These are phyloP conservation scores for Solanum virginianum DNA, from an alignment of 257 asterid species.

Conservation along the genomic window DNA sequence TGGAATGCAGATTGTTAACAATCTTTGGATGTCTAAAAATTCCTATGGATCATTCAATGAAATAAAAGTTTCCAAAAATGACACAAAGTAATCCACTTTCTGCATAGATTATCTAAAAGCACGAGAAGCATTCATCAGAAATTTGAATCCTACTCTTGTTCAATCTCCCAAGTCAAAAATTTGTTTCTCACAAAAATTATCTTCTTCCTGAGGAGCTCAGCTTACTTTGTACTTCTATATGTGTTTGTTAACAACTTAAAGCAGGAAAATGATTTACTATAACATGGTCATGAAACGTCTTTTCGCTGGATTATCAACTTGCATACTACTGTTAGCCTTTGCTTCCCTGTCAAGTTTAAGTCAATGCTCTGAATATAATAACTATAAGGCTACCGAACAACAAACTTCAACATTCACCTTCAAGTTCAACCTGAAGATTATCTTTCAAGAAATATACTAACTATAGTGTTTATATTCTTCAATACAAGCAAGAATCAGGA, in stretches of 20 bases:
- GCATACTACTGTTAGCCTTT: not conserved
- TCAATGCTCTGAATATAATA: not conserved
- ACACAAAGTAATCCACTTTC: not conserved
- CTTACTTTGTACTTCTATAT: not conserved
- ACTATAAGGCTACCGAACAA: not conserved
- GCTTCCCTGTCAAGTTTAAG: not conserved
- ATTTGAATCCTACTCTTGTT: not conserved
- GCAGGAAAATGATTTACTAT: not conserved
- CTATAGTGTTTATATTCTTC: not conserved
- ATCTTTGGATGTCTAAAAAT: not conserved
- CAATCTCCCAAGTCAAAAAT: not conserved
- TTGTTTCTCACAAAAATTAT: not conserved
- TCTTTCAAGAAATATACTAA: not conserved
- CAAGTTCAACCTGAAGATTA: not conserved
- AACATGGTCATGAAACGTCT: not conserved
- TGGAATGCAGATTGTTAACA: not conserved
- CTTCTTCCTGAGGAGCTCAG: not conserved
- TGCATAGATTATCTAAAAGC: not conserved
- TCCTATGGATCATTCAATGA: not conserved
- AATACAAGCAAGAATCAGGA: not conserved
- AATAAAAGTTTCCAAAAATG: not conserved
- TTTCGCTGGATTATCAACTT: not conserved
- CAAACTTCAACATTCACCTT: not conserved
- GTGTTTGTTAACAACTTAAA: not conserved
- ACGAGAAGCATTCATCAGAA: not conserved